Evolutionary conservation across 2,329 filamentous ascomycete genomes (phyloP).

Genomic region (Apiospora rasikravindrae): DNA sequence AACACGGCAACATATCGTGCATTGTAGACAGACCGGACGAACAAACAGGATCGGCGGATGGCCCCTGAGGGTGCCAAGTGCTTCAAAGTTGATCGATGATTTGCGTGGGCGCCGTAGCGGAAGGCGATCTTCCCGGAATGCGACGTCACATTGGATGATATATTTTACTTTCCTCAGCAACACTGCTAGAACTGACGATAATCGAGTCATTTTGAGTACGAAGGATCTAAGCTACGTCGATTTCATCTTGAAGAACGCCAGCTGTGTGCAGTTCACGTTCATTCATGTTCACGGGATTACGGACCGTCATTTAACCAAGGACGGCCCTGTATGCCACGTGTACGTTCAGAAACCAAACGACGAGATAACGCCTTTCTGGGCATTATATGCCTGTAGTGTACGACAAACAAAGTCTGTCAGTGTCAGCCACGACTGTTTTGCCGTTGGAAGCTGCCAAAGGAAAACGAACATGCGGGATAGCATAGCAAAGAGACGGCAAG

Average conservation of each 20-base stretch:
- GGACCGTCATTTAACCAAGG: not conserved
- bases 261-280: not conserved
- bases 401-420: not conserved
- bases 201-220: not conserved
- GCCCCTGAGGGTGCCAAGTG: not conserved
- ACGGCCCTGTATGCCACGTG: not conserved
- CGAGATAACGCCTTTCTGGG: not conserved
- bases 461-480: not conserved
- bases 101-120: not conserved
- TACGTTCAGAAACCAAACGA: too few species aligned
- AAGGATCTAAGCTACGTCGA: not conserved
- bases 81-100: conserved; percentile 6
- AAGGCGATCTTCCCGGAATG: not conserved
- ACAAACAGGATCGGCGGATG: not conserved
- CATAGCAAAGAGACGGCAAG: not conserved
- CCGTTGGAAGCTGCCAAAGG: not conserved
- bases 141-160: not conserved
- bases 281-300: not conserved
- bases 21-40: not conserved
- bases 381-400: not conserved
- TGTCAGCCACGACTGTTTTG: not conserved
- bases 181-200: not conserved
- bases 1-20: not conserved
- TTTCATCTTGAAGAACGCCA: not conserved
- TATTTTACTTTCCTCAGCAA: too few species aligned